Base-by-base conservation (phyloP, 257 asterid species). In the Jacaranda copaia region DNA sequence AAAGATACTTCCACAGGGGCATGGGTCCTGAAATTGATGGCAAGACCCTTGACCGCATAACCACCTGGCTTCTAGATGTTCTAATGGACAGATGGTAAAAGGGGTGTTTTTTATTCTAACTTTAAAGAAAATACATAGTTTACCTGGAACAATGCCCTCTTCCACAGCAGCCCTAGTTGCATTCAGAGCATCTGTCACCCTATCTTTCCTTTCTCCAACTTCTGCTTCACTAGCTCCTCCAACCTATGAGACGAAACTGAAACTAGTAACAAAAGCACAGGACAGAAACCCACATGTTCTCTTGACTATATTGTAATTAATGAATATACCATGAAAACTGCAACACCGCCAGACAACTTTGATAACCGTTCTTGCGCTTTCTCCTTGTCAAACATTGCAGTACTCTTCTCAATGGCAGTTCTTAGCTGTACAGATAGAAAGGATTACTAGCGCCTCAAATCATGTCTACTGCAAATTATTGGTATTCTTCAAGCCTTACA, bases 71-170 rank as follows among this genome's bases (percentile, higher is more conserved):
- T 8, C 53, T 6, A n/a, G 42, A 65, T 48, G 15, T 39, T 40
- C 55, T 8, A 62, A 42, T 49, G 40, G 35, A 56, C 13, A 12
- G 61, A 69, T 39, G 68, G 46, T 36, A 19, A 77, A 63, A 61
- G 11, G 58, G 5, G 66, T 16, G 35, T 12, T 71, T 42, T 60
- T 48, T 7, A 56, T 55, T 53, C 32, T 20, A 38, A 40, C 61
- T 52, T 75, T 36, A 46, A 77, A 52, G 69, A 16, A 68, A 45
- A 67, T 36, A 71, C 16, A 35, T 57, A 61, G 3, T 59, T 61
- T 74, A 93, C 98, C 98, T 72, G 97, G 96, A 76, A 91, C 91
- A 82, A 90, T 90, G 81, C 97, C 98, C 86, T 93, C 98, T 86
- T 90, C 97, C 70, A 93, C 89, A 60, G 98, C 98, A 70, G 98